Percentiles rank a stretch among this genome's conserved stretches.
phyloP scores from a whole-genome alignment of 805 yeast species.

The Nakazawaea sp. region DNA sequence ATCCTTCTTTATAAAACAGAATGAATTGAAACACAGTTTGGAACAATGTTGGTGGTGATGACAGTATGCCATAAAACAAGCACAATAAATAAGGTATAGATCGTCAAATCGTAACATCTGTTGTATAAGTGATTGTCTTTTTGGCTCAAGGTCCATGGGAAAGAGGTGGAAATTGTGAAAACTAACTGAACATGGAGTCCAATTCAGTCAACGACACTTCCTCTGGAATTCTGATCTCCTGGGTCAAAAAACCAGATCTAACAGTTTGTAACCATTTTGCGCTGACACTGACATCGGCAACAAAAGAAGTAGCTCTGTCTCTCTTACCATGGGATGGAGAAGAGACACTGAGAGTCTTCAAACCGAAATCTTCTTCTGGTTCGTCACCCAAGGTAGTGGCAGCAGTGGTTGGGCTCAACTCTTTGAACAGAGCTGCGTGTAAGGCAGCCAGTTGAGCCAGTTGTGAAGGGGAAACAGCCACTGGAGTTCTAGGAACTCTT shows the following conservation, averaged over 20 bases:
- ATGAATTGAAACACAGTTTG: too few relatives aligned
- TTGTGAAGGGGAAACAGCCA: slow-evolving; percentile 52
- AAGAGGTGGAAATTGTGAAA: too few relatives aligned
- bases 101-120: too few relatives aligned
- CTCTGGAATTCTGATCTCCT: slow-evolving; percentile 77
- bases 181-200: slow-evolving; percentile 40
- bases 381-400: neutral
- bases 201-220: slow-evolving; percentile 67
- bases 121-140: too few relatives aligned
- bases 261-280: slow-evolving; percentile 68
- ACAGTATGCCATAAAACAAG: too few relatives aligned
- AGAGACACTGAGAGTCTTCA: slow-evolving; percentile 25
- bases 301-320: slow-evolving; percentile 8
- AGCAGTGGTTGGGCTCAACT: slow-evolving; percentile 23
- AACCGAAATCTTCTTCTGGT: slow-evolving; percentile 13
- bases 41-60: too few relatives aligned
- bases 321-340: neutral
- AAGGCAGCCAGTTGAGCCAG: slow-evolving; percentile 73
- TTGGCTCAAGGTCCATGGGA: too few relatives aligned
- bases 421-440: slow-evolving; percentile 58
- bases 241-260: slow-evolving; percentile 68
- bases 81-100: too few relatives aligned
- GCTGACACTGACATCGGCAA: slow-evolving; percentile 26
- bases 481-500: slow-evolving; percentile 57
- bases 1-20: too few relatives aligned